Evolutionary conservation across 148 eudicot genomes (phyloP), one percentile per base, ranked within the genome.

Genomic region (Camellia granthamiana): DNA sequence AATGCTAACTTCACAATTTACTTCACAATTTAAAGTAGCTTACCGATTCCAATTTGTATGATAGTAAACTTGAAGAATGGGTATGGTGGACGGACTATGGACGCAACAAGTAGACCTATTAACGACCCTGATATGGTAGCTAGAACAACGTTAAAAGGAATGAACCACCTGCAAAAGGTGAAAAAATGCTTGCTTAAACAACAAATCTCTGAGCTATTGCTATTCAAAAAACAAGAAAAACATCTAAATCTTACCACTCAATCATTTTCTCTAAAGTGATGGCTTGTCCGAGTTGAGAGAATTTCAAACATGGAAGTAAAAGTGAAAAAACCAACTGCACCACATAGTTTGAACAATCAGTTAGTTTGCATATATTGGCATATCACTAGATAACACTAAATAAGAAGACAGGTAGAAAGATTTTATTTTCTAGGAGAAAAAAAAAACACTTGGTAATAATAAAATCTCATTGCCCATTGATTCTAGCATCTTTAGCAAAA

Each of bases 271-370:
- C 86, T 15, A 85, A 83, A 80, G 89, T 89, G 77, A 96, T 93
- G 59, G 99, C 91, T 87, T 92, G 92, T 56, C 99, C 99, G 75
- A 96, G 86, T 84, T 96, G 97, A 67, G 99, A 92, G 86, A 96
- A 96, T 30, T 93, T 96, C 82, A 96, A 85, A 81, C 99, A 96
- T 59, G 99, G 99, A 55, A 96, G 95, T 69, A 96, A 79, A 76
- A 96, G 93, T 47, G 99, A 89, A 89, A 96, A 96, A 55, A 96
- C 99, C 90, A 96, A 78, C 99, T 95, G 97, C 90, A 82, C 72
- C 56, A 84, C 44, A 69, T 51, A 78, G 58, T 47, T 59, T 18
- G 38, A 74, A 71, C 14, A 19, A 54, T 21, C 3, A 65, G 67
- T 67, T 52, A 72, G 55, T 77, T 58, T 47, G 3, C 47, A 74